These are phyloP conservation scores for button mushroom (Agaricus bisporus) DNA, from an alignment of 768 basidiomycete genomes.

Conservation along the genomic window DNA sequence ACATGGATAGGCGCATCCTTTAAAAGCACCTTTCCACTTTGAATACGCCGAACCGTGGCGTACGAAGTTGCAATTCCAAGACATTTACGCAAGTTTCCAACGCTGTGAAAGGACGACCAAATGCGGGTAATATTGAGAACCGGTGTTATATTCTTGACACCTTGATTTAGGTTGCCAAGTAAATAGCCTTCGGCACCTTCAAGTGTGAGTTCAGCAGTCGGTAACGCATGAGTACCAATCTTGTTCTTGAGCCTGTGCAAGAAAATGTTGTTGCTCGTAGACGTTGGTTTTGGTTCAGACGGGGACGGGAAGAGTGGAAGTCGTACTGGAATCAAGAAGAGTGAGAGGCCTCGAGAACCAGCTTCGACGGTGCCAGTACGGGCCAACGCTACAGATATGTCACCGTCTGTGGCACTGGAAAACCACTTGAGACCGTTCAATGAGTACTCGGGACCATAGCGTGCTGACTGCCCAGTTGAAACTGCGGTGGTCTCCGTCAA, in stretches of 20 bases:
- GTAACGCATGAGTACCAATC: constrained; percentile 66
- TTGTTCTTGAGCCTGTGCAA: constrained; percentile 77
- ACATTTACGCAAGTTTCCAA: constrained; percentile 54
- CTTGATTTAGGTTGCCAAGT: constrained; percentile 50
- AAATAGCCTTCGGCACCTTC: constrained; percentile 55
- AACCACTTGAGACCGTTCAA: constrained; percentile 81
- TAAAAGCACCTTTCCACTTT: constrained; percentile 43
- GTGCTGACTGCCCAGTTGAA: constrained; percentile 24
- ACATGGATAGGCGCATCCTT: constrained; percentile 57
- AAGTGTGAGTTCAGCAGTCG: constrained; percentile 70
- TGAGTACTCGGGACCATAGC: constrained; percentile 45
- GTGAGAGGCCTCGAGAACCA: constrained; percentile 64
- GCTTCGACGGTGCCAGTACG: constrained; percentile 51
- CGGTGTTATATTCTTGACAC: constrained; percentile 61
- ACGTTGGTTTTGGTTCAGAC: constrained; percentile 32
- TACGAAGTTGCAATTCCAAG: constrained; percentile 63
- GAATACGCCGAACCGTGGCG: constrained; percentile 51
- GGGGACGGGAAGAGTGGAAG: constrained; percentile 43
- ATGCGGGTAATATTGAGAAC: constrained; percentile 76
- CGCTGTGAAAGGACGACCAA: constrained; percentile 51
- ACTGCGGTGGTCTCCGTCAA: constrained; percentile 62
- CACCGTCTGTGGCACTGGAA: constrained; percentile 74
- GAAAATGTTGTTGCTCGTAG: constrained; percentile 58
- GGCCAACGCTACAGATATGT: constrained; percentile 67
- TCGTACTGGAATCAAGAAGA: constrained; percentile 68